These are phyloP conservation scores for Saccharomyces mikatae DNA, from an alignment of 805 yeast species.

Conservation along the genomic window DNA sequence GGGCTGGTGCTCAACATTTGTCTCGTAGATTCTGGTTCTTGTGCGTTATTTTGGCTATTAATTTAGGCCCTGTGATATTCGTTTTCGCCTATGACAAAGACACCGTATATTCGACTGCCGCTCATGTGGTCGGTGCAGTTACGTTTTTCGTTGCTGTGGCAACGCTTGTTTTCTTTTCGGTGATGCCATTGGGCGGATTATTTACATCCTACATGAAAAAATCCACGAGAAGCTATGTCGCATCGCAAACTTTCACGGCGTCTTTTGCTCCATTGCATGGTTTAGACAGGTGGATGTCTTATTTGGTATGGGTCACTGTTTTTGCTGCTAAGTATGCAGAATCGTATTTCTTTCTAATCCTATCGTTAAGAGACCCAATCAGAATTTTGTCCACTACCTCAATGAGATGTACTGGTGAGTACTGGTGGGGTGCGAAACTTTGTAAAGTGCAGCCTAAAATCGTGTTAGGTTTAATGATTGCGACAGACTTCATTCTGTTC, in stretches of 20 bases:
- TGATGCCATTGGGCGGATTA: slow-evolving; percentile 94
- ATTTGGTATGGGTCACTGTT: slow-evolving; percentile 78
- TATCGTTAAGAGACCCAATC: slow-evolving; percentile 89
- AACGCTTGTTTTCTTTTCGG: slow-evolving; percentile 75
- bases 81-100: slow-evolving; percentile 73
- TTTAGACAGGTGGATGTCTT: slow-evolving; percentile 91
- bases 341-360: slow-evolving; percentile 84
- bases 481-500: slow-evolving; percentile 88
- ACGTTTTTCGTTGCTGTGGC: slow-evolving; percentile 82
- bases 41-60: slow-evolving; percentile 53
- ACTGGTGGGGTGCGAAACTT: slow-evolving; percentile 65
- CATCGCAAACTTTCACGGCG: slow-evolving; percentile 94
- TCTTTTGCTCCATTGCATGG: slow-evolving; percentile 74
- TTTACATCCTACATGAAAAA: slow-evolving; percentile 91
- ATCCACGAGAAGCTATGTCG: slow-evolving; percentile 76
- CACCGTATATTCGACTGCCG: slow-evolving; percentile 56
- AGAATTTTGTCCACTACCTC: slow-evolving; percentile 74
- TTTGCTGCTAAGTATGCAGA: slow-evolving; percentile 83
- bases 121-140: slow-evolving; percentile 71
- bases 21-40: slow-evolving; percentile 77
- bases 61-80: slow-evolving; percentile 80
- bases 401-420: slow-evolving; percentile 94
- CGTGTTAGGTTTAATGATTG: slow-evolving; percentile 85
- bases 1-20: slow-evolving; percentile 99
- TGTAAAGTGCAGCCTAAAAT: slow-evolving; percentile 84